These are phyloP conservation scores for Kodamaea kaohsiungensis DNA, from an alignment of 805 yeast species.

Conservation along the genomic window DNA sequence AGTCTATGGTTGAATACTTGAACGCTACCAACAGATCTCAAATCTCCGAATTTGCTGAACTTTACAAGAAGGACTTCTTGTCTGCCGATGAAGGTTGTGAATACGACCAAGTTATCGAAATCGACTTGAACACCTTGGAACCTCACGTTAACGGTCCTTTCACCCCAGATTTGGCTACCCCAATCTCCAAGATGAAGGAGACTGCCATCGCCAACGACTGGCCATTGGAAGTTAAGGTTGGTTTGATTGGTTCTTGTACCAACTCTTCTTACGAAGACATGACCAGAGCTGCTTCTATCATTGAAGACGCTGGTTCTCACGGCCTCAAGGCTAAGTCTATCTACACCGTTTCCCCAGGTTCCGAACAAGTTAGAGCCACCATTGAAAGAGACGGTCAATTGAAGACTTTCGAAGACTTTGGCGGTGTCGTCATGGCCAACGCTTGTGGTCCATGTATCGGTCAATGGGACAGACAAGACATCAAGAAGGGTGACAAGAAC, in stretches of 20 bases:
- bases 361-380: conserved; percentile 97
- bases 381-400: conserved; percentile 92
- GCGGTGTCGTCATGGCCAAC: conserved; percentile 91
- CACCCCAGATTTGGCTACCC: conserved; percentile 97
- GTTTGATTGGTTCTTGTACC: conserved; percentile 97
- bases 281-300: conserved; percentile 92
- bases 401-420: conserved; percentile 76
- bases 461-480: conserved; percentile 96
- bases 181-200: conserved; percentile 76
- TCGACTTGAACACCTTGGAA: conserved; percentile 82
- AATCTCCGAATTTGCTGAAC: conserved; percentile 77
- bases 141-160: conserved; percentile 98
- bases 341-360: conserved; percentile 95
- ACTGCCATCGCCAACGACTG: conserved; percentile 73
- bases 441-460: conserved; percentile 99
- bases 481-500: conserved; percentile 92
- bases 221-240: conserved; percentile 87
- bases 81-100: conserved; percentile 85
- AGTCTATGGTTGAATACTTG: conserved; percentile 76
- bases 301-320: conserved; percentile 79
- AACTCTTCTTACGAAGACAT: conserved; percentile 98
- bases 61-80: conserved; percentile 60
- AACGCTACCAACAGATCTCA: conserved; percentile 81
- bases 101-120: conserved; percentile 91
- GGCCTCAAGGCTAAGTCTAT: conserved; percentile 88